Percentiles rank a stretch among this genome's conserved stretches.
These are phyloP conservation scores for Chalaropsis ovoidea DNA, from an alignment of 2,329 filamentous ascomycete species.

Conservation along the genomic window DNA sequence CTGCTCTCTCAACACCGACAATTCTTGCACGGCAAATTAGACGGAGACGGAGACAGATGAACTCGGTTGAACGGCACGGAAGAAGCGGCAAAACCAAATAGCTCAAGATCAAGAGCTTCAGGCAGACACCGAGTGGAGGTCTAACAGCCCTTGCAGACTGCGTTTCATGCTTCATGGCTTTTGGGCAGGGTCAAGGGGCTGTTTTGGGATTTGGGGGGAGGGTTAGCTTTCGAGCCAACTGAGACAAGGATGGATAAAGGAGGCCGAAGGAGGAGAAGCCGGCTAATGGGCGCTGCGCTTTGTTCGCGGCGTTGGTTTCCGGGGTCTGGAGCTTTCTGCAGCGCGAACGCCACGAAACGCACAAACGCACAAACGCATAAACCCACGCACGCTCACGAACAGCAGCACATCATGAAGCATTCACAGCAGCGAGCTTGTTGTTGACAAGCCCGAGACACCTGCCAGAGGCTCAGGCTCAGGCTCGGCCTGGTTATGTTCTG, in stretches of 20 bases:
- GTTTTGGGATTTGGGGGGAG: neutral
- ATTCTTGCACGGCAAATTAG: too few relatives aligned
- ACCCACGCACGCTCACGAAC: too few relatives aligned
- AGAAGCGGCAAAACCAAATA: too few relatives aligned
- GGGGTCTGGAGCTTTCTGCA: neutral
- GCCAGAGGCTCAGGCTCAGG: neutral
- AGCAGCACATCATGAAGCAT: neutral
- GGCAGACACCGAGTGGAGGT: too few relatives aligned
- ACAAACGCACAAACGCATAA: too few relatives aligned
- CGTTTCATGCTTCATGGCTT: neutral
- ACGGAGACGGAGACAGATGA: too few relatives aligned
- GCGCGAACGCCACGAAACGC: too few relatives aligned
- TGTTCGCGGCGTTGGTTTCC: neutral
- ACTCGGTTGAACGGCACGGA: too few relatives aligned
- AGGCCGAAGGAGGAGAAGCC: neutral
- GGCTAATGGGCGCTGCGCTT: neutral
- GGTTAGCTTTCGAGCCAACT: neutral
- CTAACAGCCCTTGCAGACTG: neutral
- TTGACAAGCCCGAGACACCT: slow-evolving; percentile 7
- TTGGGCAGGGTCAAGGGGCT: neutral
- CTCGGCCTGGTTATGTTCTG: neutral
- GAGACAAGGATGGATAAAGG: neutral
- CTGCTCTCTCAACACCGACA: too few relatives aligned
- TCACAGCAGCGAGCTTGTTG: neutral
- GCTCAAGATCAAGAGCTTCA: too few relatives aligned